A percentile compares a stretch with the other conserved stretches of the same genome.
phyloP scores from a whole-genome alignment of 2,329 filamentous ascomycete genomes.

The Ascochyta clinopodiicola region DNA sequence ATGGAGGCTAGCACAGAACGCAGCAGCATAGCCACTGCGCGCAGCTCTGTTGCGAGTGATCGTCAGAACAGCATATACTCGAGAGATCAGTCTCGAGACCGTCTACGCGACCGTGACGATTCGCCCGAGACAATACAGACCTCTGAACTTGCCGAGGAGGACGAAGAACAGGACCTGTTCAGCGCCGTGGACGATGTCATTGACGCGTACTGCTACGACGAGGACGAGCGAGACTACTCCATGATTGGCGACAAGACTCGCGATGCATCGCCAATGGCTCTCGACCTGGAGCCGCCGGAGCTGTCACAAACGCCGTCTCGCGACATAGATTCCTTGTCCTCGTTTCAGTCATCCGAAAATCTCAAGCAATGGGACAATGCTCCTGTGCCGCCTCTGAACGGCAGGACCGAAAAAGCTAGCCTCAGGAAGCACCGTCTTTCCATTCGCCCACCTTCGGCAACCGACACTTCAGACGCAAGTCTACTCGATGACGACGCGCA shows the following conservation, averaged over 20 bases:
- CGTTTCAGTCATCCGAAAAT: constrained; percentile 32
- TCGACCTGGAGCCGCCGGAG: constrained; percentile 34
- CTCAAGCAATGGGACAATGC: constrained; percentile 29
- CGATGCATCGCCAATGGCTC: constrained; percentile 22
- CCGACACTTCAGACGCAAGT: constrained; percentile 12
- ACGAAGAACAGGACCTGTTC: constrained; percentile 43
- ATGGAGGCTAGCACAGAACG: constrained; percentile 73
- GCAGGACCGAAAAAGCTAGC: constrained; percentile 8
- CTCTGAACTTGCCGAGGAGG: constrained; percentile 34
- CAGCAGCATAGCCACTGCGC: constrained; percentile 81
- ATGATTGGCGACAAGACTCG: constrained; percentile 12
- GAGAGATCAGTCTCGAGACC: constrained; percentile 35
- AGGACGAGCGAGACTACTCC: constrained; percentile 32
- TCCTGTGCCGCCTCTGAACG: constrained; percentile 14
- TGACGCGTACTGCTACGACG: constrained; percentile 66
- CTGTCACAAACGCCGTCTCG: constrained; percentile 38
- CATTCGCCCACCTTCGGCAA: constrained; percentile 18
- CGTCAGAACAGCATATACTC: constrained; percentile 54
- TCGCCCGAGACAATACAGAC: constrained; percentile 39
- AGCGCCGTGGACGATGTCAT: constrained; percentile 66
- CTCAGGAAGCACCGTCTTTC: constrained; percentile 22
- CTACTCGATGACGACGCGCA: constrained; percentile 17
- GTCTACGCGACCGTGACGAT: constrained; percentile 35
- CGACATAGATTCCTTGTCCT: constrained; percentile 33
- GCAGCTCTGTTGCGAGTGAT: constrained; percentile 73